Evolutionary conservation across 106 monocot species (phyloP), one percentile per base, ranked within the genome.

Genomic region (Alisma plantagoaquatica): DNA sequence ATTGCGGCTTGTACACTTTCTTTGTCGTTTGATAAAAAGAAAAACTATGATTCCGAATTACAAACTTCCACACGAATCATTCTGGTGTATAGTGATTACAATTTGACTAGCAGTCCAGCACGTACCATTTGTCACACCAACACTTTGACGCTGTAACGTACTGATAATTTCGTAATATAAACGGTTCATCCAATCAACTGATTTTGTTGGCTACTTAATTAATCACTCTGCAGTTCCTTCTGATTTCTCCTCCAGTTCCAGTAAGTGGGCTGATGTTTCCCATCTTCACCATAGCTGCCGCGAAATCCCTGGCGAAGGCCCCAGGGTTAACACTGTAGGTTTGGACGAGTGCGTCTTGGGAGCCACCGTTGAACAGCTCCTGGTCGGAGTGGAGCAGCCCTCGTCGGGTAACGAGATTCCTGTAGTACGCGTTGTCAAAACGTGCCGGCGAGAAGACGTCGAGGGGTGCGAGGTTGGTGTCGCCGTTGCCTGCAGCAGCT

Each of bases 241-340:
- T 54, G 41, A 70, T 32, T 31, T 62, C 62, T 16, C 70, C 70
- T 3, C 32, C 4, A 27, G 33, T 33, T 10, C 70, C 70, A 35
- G 55, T 71, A 29, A 71, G 63, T 2, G 62, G 62, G 10, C 41
- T 50, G 29, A 71, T 31, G 27, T 41, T 63, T 10, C 62, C 62
- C 62, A 71, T 56, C 63, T 57, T 71, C 10, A 42, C 17, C 70
- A 71, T 79, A 2, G 80, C 61, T 9, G 19, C 33, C 1, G 33
- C 56, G 56, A 80, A 80, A 54, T 71, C 57, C 6, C 15, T 31
- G 47, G 33, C 53, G 45, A 80, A 80, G 16, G 38, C 17, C 28
- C 23, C 19, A 0, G n/a, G 24, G 30, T 65, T 17, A n/a, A 48
- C 23, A 0, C 56, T 31, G 41, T 70, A 75, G 18, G 28, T 42